Evolutionary conservation across 805 yeast species (phyloP), one percentile per base, ranked within the genome.

Genomic region (Saturnispora galanensis): DNA sequence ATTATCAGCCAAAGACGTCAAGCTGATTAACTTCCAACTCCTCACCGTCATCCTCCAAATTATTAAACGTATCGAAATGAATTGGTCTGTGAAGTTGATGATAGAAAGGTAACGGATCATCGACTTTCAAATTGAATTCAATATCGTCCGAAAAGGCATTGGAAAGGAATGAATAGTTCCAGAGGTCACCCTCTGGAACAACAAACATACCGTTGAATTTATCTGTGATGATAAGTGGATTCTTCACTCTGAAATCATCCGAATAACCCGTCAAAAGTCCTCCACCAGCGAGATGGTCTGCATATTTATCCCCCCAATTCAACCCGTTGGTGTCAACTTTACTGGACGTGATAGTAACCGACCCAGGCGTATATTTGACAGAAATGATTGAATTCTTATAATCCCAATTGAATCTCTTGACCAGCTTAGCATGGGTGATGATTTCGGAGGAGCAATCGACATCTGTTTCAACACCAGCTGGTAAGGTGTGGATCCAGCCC

Each of bases 401-500:
- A 41, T 61, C 67, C 77, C 77, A 74, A 4, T 47, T 51, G 9
- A 51, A 55, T 11, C 63, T 59, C 2, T 60, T 54, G 15, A 71
- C 66, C 30, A 68, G 47, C 21, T 67, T 63, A 4, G 78, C 67
- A 45, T 79, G 83, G 0, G 77, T 73, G 2, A 83, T 71, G 12
- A 86, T 75, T 51, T 90, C 97, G 31, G 71, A 64, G 0, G 96
- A 79, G 5, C 83, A 67, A 66, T 89, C 72, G 42, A 70, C 68
- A 40, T 74, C 73, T 5, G 45, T 54, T 10, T 57, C 54, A 13
- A 71, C 51, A 33, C 84, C 95, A 15, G 74, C 76, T 1, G 82
- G 71, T 59, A 82, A 87, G 0, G 97, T 85, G 58, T 90, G 97
- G n/a, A 93, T 74, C 95, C 96, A 85, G 1, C 98, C 98, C 13